Evolutionary conservation across 805 yeast genomes (phyloP).

Genomic region (Candida sphagnicola): DNA sequence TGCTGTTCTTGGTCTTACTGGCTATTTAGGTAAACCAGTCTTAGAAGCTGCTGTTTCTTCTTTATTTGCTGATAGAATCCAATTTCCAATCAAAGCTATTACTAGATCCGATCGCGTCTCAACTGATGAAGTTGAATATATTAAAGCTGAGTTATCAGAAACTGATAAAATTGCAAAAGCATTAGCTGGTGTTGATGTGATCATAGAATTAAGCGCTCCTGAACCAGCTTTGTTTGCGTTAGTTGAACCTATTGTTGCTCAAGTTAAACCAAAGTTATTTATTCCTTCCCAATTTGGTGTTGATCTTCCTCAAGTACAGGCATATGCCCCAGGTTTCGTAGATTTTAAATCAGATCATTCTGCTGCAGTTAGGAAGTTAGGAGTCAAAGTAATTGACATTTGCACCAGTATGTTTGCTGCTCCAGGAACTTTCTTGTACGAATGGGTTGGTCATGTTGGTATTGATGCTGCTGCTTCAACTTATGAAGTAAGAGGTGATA

Average conservation of each 20-base stretch:
- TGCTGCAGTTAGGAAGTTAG: constrained; percentile 29
- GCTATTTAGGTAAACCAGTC: constrained; percentile 48
- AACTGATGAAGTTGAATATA: constrained; percentile 37
- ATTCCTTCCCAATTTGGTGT: constrained; percentile 62
- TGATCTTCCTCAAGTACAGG: constrained; percentile 31
- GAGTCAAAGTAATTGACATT: constrained; percentile 11
- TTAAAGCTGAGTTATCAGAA: constrained; percentile 26
- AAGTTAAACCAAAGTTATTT: constrained; percentile 46
- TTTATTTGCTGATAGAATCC: constrained; percentile 36
- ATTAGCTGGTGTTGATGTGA: constrained; percentile 47
- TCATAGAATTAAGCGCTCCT: constrained; percentile 42
- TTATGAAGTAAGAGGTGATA: constrained; percentile 38
- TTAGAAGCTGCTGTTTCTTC: constrained; percentile 42
- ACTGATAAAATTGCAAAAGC: constrained; percentile 28
- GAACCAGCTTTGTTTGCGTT: constrained; percentile 25
- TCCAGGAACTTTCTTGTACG: constrained; percentile 23
- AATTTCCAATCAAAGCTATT: constrained; percentile 48
- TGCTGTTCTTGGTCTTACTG: constrained; percentile 53
- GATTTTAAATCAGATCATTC: constrained; percentile 33
- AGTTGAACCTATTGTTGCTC: constrained; percentile 36
- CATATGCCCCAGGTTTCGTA: constrained; percentile 31
- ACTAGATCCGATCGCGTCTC: constrained; percentile 39
- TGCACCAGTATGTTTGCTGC: constrained; percentile 8
- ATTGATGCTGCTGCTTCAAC: constrained; percentile 29
- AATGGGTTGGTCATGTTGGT: constrained; percentile 32